These are phyloP conservation scores for Neonectria magnoliae DNA, from an alignment of 2,329 filamentous ascomycete genomes.

Conservation along the genomic window DNA sequence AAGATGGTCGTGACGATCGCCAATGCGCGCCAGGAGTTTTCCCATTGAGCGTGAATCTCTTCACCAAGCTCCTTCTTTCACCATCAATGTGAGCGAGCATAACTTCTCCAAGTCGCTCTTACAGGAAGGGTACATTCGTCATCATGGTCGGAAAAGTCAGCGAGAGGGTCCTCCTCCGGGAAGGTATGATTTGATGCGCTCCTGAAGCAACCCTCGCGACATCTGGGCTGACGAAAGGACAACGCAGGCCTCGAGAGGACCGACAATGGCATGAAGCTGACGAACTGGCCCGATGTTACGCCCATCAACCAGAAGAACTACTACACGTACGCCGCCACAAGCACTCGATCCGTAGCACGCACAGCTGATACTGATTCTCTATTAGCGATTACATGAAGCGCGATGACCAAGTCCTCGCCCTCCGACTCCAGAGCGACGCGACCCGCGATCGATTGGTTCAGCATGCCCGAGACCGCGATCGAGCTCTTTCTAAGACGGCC, in stretches of 20 bases:
- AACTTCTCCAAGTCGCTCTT: constrained; percentile 21
- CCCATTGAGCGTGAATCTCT: constrained; percentile 34
- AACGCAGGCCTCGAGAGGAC: constrained; percentile 86
- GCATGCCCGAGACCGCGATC: constrained; percentile 86
- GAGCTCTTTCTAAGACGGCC: constrained; percentile 80
- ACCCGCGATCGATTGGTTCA: constrained; percentile 85
- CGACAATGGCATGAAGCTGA: constrained; percentile 97
- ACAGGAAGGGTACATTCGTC: constrained; percentile 30
- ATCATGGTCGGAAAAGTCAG: constrained; percentile 72
- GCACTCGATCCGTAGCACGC: background rate
- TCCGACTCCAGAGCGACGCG: constrained; percentile 88
- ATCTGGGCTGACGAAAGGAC: constrained; percentile 37
- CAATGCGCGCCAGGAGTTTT: constrained; percentile 43
- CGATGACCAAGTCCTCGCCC: constrained; percentile 93
- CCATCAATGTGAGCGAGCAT: constrained; percentile 37
- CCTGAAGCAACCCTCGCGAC: constrained; percentile 23
- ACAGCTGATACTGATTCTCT: constrained; percentile 29
- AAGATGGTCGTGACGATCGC: constrained; percentile 31
- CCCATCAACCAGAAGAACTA: constrained; percentile 99
- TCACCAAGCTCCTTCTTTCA: constrained; percentile 28
- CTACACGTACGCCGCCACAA: constrained; percentile 75
- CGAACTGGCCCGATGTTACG: constrained; percentile 89
- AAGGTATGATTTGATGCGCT: constrained; percentile 56
- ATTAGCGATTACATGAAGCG: constrained; percentile 94
- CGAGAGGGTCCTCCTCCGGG: constrained; percentile 70